Evolutionary conservation across 805 yeast species (phyloP), one percentile per base, ranked within the genome.

Genomic region (Saturnispora halmiae): DNA sequence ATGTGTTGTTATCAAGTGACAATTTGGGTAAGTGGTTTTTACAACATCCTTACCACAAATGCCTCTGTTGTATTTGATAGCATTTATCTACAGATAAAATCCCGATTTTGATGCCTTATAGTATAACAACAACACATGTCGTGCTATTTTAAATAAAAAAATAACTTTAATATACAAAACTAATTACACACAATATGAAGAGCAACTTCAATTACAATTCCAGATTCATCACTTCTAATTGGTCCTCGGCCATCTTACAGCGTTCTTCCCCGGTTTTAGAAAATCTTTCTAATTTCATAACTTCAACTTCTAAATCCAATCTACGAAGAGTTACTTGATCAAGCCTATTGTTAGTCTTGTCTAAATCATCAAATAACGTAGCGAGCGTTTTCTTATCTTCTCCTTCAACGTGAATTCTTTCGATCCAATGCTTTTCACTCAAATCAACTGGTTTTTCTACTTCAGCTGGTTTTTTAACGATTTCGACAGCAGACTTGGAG

Each of bases 171-270:
- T 38, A 24, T 43, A 35, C 42, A 36, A 25, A 18, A 21, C 26
- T 22, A 22, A 22, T 22, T 22, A 22, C 26, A 22, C 10, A 11
- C n/a, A 31, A n/a, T 24, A n/a, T n/a, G n/a, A n/a, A n/a, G n/a
- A n/a, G n/a, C n/a, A n/a, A n/a, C 13, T 13, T 29, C 6, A 13
- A 9, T 33, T 34, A 15, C 28, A 41, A 33, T 31, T 29, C 30
- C 44, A 65, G 65, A 19, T 70, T 58, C 55, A 73, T 62, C 43
- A 71, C 72, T 46, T 72, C 77, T 32, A 73, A 56, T 48, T 70
- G 71, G 45, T 73, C 77, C 33, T 58, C 68, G 25, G 54, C 51
- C 24, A 59, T 37, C 19, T 50, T 47, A 20, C 54, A 46, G 26
- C 52, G 46, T 14, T 48, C 44, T 14, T 54, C 59, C 31, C 59